A percentile compares a stretch with the other conserved stretches of the same genome.
phyloP scores from a whole-genome alignment of 805 yeast genomes.

The Ogataea degrootiae region DNA sequence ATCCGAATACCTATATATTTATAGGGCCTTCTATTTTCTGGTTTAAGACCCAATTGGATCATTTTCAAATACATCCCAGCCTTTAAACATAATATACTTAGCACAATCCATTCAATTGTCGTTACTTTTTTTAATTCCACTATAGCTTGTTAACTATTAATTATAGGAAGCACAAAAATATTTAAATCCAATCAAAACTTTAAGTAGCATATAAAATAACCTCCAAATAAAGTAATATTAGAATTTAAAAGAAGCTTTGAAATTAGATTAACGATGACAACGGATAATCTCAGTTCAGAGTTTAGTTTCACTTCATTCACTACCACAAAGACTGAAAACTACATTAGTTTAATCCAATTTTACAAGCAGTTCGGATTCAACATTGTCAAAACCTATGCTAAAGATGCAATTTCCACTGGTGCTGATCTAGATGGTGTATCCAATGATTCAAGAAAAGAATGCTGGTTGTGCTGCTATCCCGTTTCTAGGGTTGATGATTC shows the following conservation, averaged over 20 bases:
- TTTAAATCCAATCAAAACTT: no score
- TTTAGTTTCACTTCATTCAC: slow-evolving; percentile 59
- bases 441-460: slow-evolving; percentile 60
- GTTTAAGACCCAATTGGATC: no score
- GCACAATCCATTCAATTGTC: no score
- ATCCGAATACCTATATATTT: not conserved
- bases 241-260: no score
- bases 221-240: no score
- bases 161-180: no score
- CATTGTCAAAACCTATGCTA: slow-evolving; percentile 54
- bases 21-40: not conserved
- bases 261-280: slow-evolving; percentile 3
- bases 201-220: no score
- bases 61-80: not conserved
- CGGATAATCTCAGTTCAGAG: slow-evolving; percentile 10
- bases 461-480: slow-evolving; percentile 71
- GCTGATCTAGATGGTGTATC: slow-evolving; percentile 49
- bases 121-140: no score
- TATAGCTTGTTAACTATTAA: no score
- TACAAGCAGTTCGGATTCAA: slow-evolving; percentile 59
- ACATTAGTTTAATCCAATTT: slow-evolving; percentile 46
- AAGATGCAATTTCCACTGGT: slow-evolving; percentile 37
- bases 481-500: slow-evolving; percentile 23
- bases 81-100: not conserved
- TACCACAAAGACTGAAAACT: slow-evolving; percentile 44